Evolutionary conservation across 1,284 basidiomycete genomes (phyloP).

Genomic region (Chondrostereum purpureum): DNA sequence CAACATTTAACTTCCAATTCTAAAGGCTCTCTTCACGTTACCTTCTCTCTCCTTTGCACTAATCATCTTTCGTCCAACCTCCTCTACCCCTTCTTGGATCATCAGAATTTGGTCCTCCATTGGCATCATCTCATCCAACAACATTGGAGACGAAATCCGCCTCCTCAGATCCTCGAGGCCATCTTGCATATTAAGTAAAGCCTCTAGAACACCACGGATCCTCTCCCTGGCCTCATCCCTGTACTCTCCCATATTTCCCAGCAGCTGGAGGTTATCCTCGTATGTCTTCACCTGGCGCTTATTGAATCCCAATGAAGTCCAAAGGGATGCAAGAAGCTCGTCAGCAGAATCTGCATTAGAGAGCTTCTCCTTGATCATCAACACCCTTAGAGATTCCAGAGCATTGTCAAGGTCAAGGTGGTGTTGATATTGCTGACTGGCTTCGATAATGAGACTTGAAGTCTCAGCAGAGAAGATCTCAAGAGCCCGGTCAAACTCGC

Average conservation of each 20-base stretch:
- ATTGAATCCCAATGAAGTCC: slow-evolving; percentile 38
- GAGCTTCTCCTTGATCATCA: slow-evolving; percentile 31
- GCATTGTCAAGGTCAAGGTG: slow-evolving; percentile 33
- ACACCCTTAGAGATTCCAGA: slow-evolving; percentile 29
- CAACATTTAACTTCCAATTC: neutral
- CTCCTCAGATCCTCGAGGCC: neutral
- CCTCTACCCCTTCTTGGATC: slow-evolving; percentile 54
- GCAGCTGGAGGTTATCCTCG: slow-evolving; percentile 24
- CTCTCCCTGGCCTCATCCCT: slow-evolving; percentile 28
- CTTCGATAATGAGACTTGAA: neutral
- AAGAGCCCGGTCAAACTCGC: slow-evolving; percentile 17
- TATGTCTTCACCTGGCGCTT: slow-evolving; percentile 21
- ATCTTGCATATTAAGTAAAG: neutral
- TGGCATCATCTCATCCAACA: slow-evolving; percentile 43
- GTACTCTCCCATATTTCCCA: slow-evolving; percentile 29
- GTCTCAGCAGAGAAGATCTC: slow-evolving; percentile 8
- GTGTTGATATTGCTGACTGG: slow-evolving; percentile 13
- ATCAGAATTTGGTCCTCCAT: slow-evolving; percentile 66
- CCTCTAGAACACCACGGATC: neutral
- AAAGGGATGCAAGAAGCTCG: slow-evolving; percentile 35
- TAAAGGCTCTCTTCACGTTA: neutral
- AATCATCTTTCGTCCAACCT: slow-evolving; percentile 52
- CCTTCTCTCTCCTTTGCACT: slow-evolving; percentile 30
- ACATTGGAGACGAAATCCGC: neutral
- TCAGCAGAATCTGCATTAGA: slow-evolving; percentile 21